Evolutionary conservation across 352 stramenopile genomes (phyloP), one percentile per base, ranked within the genome.

Genomic region (Pythium dissotocum): DNA sequence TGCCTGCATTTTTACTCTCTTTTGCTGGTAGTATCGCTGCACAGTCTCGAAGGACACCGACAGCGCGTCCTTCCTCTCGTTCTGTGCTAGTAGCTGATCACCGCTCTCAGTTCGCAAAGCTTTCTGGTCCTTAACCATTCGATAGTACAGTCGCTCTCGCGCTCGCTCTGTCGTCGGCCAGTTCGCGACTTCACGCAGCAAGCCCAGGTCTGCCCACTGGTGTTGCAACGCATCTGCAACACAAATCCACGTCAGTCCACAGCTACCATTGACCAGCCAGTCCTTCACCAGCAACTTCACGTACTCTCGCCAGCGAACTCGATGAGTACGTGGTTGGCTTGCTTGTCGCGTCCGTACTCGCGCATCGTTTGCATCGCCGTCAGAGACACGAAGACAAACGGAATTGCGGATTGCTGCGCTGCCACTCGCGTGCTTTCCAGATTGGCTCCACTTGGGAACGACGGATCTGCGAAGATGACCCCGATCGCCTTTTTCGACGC

Each of bases 81-180:
- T 77, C 28, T 74, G 77, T 7, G 73, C 71, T 6, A 69, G 24
- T 14, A 90, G 71, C 13, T 77, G 64, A 44, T 88, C 73, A 18
- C 71, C 49, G n/a, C 82, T 77, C 35, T 85, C 73, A 26, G 77
- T 77, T n/a, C 74, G 53, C 8, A 85, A 54, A 0, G 71, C 68
- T 0, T 74, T 73, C 26, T 91, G 83, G 21, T 91, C 82, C 49
- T 90, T 89, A n/a, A 90, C 62, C 76, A 92, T 88, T 18, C 85
- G 80, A 61, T 92, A 79, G 67, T 88, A 85, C 42, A 92, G 59
- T 12, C 79, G 70, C 3, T 89, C 78, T 40, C 83, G 82, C 18
- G 65, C 74, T n/a, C 51, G 58, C 49, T 78, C 63, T 10, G 69
- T 75, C 52, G 65, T 62, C 9, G 83, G 85, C 82, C 83, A 94